Evolutionary conservation across 805 yeast genomes (phyloP).

Genomic region (Ogataea corticis): DNA sequence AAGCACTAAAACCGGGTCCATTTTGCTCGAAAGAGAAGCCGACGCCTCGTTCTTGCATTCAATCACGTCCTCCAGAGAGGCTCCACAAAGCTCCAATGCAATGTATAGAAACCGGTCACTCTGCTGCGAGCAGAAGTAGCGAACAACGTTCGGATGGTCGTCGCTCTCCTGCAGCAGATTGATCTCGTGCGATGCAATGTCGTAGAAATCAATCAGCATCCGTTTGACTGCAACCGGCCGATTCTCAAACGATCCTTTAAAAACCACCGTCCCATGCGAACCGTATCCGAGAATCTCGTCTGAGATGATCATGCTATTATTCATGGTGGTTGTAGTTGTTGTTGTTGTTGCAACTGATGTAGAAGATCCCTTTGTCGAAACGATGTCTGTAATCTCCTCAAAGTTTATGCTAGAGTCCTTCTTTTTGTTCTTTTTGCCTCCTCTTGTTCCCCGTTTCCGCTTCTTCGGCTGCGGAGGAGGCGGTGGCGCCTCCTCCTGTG

Average conservation of each 20-base stretch:
- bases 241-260: constrained; percentile 83
- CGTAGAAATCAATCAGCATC: constrained; percentile 90
- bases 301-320: constrained; percentile 57
- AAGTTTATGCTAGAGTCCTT: constrained; percentile 21
- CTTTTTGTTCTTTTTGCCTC: constrained; percentile 65
- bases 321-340: constrained; percentile 18
- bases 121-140: constrained; percentile 92
- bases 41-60: constrained; percentile 47
- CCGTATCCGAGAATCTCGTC: constrained; percentile 89
- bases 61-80: constrained; percentile 83
- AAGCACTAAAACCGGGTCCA: constrained; percentile 56
- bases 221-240: constrained; percentile 96
- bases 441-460: constrained; percentile 83
- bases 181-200: constrained; percentile 91
- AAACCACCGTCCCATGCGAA: constrained; percentile 95
- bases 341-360: constrained; percentile 6
- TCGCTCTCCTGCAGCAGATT: constrained; percentile 87
- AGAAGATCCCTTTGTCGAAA: constrained; percentile 1
- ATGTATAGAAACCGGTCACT: constrained; percentile 86
- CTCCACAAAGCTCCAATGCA: constrained; percentile 88
- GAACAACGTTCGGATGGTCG: constrained; percentile 91
- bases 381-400: constrained; percentile 12
- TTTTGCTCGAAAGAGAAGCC: constrained; percentile 38
- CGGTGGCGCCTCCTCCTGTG: constrained; percentile 16
- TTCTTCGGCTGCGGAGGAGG: constrained; percentile 42